Base-by-base conservation (phyloP, 805 yeast genomes). In the Metahyphopichia silvanorum region DNA sequence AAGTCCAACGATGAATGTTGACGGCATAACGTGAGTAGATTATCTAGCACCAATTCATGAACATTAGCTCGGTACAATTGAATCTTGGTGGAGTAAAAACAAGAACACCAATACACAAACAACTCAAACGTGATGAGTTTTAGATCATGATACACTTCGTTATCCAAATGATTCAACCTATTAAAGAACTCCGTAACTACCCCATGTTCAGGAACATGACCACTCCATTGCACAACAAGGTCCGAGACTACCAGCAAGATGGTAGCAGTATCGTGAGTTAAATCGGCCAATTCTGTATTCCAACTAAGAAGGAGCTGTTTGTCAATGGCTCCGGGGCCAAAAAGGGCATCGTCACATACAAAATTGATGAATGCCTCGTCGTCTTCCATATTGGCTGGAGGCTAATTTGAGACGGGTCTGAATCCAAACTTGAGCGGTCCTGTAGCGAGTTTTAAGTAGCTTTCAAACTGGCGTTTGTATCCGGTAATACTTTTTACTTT, bases 261-360 rank as follows among this genome's bases (percentile, higher is more conserved):
- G 10, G 36, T 32, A 7, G 42, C 34, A 2, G 34, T 38, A 35
- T 57, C 57, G 6, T 42, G 32, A 5, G 51, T 32, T 16, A 37
- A 36, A 27, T 62, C 66, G 5, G 44, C 29, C 22, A 63, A 40
- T 21, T 65, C 70, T 4, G 56, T 37, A 39, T 61, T 63, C 71
- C 71, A 66, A 36, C 58, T 55, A 24, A 31, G 25, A 6, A 66
- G 46, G n/a, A 53, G 38, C 6, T 50, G 55, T 19, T 33, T 40
- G 34, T 65, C 56, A 37, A 65, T 36, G 8, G 41, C 37, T n/a
- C n/a, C n/a, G 37, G 44, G 49, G 21, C 44, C 43, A 12, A 55
- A 44, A 16, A 59, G 39, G 5, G 50, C 49, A 4, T 34, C 30
- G 15, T 44, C 46, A 40, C 63, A 54, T 5, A 53, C 24, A 26